Conservation (phyloP, 257 asterid species). For the Salvia miltiorrhiza region DNA sequence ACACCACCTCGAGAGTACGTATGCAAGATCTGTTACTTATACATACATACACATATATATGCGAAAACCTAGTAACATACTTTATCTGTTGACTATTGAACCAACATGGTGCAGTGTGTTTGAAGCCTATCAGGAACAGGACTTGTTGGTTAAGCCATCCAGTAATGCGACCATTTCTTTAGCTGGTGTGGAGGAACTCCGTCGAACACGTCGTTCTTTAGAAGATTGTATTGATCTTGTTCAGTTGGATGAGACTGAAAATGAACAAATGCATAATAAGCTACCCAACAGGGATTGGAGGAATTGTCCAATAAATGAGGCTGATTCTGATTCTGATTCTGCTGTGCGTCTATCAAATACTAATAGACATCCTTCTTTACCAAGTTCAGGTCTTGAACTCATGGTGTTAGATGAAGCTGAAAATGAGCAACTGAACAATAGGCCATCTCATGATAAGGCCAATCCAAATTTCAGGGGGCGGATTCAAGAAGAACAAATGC, state of each 20-base stretch:
- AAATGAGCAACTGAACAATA: conserved; percentile 26
- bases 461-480: neutral
- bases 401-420: conserved; percentile 45
- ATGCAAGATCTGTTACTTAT: neutral
- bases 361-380: conserved; percentile 12
- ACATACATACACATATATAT: neutral
- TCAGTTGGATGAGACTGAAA: conserved; percentile 44
- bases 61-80: neutral
- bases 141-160: conserved; percentile 24
- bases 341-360: conserved; percentile 18
- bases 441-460: conserved; percentile 21
- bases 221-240: conserved; percentile 56
- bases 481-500: conserved; percentile 29
- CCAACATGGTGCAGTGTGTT: conserved; percentile 50
- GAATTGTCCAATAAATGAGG: neutral
- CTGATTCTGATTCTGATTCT: conserved; percentile 24
- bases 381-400: conserved; percentile 45
- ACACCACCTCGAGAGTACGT: conserved; percentile 83
- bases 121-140: conserved; percentile 37
- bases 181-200: conserved; percentile 35
- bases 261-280: conserved; percentile 30
- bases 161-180: conserved; percentile 22
- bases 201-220: conserved; percentile 37
- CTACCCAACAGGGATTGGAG: conserved; percentile 16
- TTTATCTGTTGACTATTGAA: conserved; percentile 1